Percentiles rank a stretch among this genome's conserved stretches.
phyloP scores from a whole-genome alignment of 2,329 filamentous ascomycete genomes.

The Rutstroemia sydowiana region DNA sequence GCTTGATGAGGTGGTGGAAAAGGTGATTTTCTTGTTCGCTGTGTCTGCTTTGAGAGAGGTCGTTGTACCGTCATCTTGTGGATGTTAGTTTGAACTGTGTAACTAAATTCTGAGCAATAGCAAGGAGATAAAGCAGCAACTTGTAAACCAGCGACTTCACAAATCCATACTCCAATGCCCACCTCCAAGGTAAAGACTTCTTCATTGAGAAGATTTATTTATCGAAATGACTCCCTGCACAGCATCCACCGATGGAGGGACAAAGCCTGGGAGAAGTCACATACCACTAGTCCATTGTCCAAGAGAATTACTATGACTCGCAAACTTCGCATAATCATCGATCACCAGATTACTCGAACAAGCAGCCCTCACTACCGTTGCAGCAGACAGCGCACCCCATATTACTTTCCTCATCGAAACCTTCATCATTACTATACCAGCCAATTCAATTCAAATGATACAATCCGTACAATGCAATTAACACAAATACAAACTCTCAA shows the following conservation, averaged over 20 bases:
- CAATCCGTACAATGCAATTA: no score
- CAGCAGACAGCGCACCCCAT: slow-evolving; percentile 7
- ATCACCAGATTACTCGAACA: slow-evolving; percentile 26
- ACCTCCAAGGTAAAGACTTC: no score
- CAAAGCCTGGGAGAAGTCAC: slow-evolving; percentile 5
- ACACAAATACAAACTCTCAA: no score
- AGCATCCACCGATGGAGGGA: no score
- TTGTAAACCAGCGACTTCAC: no score
- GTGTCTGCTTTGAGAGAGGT: slow-evolving; percentile 34
- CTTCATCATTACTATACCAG: no score
- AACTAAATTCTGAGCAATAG: background rate
- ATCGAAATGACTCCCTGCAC: no score
- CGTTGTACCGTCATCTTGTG: slow-evolving; percentile 43
- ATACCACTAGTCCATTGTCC: slow-evolving; percentile 33
- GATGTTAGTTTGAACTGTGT: slow-evolving; percentile 4
- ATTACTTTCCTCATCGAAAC: background rate
- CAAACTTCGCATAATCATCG: slow-evolving; percentile 28
- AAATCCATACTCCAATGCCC: no score
- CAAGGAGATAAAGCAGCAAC: background rate
- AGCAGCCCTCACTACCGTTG: slow-evolving; percentile 15
- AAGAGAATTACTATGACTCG: slow-evolving; percentile 30
- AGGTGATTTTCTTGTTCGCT: slow-evolving; percentile 38
- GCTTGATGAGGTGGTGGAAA: slow-evolving; percentile 34
- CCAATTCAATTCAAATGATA: no score
- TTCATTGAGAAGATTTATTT: no score